Base-by-base conservation (phyloP, 176 grass and related monocot species). In the Rhynchospora pubera region DNA sequence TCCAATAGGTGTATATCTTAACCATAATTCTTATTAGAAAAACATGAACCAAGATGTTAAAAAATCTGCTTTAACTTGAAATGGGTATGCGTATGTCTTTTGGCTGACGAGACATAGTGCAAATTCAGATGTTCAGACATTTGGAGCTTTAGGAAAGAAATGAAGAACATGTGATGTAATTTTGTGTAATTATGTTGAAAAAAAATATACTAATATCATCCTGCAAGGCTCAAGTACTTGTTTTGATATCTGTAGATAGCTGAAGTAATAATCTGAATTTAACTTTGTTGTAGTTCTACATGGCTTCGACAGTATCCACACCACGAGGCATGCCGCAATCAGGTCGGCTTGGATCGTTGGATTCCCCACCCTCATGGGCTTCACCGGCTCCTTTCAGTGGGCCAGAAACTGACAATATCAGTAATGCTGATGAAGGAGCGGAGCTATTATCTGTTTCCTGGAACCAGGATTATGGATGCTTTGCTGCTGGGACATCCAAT, bases 251-350 rank as follows among this genome's bases (percentile, higher is more conserved):
- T 79, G 26, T 79, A 34, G 21, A 80, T 61, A 62, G 6, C 42
- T 13, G n/a, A 80, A 79, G 9, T 18, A 11, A 48, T 47, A 48
- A 51, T 64, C 44, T 82, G 62, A 82, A 69, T 28, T 28, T 65
- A 50, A 22, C 4, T 18, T 44, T 82, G 24, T 82, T 82, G 21
- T 39, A 81, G 79, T 63, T 65, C 30, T 16, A 47, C 79, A 85
- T 85, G 71, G 74, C 68, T 77, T 85, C 83, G 24, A 76, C 45
- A 77, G 43, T 85, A 32, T 85, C 83, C 3, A 84, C 65, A 65
- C 74, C 83, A 15, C 72, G 57, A 32, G 69, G 67, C 23, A 30
- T 67, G 19, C 57, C 30, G n/a, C 67, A 74, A 47, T 50, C 83
- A 77, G 46, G 48, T 7, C 34, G 23, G 44, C 28, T 65, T 30